phyloP scores from a whole-genome alignment of 352 stramenopile species.

The Globisporangium iwayamae region DNA sequence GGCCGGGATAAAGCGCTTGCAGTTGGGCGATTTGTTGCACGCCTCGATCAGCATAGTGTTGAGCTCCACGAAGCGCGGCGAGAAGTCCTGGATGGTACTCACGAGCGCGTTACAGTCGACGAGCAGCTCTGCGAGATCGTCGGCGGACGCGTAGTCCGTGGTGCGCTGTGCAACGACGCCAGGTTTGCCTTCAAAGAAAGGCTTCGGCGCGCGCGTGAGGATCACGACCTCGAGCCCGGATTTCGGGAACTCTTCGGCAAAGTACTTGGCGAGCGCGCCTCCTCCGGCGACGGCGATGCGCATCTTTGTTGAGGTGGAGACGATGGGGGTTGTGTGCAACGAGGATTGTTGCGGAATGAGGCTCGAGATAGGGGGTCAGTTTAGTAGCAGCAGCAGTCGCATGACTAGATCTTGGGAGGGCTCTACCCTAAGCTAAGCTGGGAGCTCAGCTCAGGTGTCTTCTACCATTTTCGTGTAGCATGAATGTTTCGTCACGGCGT shows the following conservation, averaged over 20 bases:
- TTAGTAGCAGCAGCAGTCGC: neutral
- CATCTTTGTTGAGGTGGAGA: constrained; percentile 13
- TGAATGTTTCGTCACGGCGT: neutral
- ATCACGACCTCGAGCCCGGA: constrained; percentile 30
- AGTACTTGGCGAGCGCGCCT: constrained; percentile 32
- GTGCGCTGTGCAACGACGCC: constrained; percentile 14
- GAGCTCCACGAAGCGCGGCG: constrained; percentile 10
- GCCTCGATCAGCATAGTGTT: constrained; percentile 29
- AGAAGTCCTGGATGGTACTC: constrained; percentile 22
- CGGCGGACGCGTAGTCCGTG: constrained; percentile 4
- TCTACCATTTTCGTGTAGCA: too few species aligned
- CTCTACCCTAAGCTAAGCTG: too few species aligned
- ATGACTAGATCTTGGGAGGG: neutral
- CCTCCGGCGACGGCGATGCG: constrained; percentile 34
- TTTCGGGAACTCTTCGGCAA: constrained; percentile 22
- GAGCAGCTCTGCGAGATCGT: constrained; percentile 1
- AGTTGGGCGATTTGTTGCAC: constrained; percentile 30
- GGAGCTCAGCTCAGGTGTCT: too few species aligned
- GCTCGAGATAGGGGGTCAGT: neutral
- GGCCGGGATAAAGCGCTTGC: constrained; percentile 43
- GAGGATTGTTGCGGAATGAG: neutral
- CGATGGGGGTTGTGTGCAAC: neutral
- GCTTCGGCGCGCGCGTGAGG: constrained; percentile 35
- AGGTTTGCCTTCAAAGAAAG: constrained; percentile 27
- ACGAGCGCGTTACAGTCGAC: constrained; percentile 31